Evolutionary conservation across 2,329 filamentous ascomycete species (phyloP).

Genomic region (Fusarium floridanum): DNA sequence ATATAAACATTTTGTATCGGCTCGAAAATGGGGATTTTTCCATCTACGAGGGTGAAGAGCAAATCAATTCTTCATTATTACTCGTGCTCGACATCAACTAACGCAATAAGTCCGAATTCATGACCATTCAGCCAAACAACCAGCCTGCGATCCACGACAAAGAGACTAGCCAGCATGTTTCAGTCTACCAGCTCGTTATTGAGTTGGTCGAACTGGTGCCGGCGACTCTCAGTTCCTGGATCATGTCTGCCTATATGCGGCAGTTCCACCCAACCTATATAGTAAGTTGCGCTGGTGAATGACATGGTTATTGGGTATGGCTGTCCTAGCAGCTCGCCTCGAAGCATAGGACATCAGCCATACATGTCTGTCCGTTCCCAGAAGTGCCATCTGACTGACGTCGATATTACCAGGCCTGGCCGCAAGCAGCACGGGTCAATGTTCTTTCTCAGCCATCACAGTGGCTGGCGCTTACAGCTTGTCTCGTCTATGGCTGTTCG

Average conservation of each 20-base stretch:
- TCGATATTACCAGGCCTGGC: conserved; percentile 32
- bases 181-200: conserved; percentile 15
- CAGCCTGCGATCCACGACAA: conserved; percentile 13
- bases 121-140: conserved; percentile 25
- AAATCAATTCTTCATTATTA: not conserved
- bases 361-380: not conserved
- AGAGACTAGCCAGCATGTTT: conserved; percentile 23
- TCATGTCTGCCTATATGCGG: conserved; percentile 39
- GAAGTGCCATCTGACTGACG: conserved; percentile 27
- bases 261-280: conserved; percentile 27
- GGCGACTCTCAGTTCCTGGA: conserved; percentile 39
- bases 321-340: not conserved
- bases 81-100: conserved; percentile 1
- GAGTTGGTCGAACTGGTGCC: conserved; percentile 41
- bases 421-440: conserved; percentile 20
- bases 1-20: conserved; percentile 19
- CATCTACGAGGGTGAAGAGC: not conserved
- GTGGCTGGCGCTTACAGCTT: conserved; percentile 40
- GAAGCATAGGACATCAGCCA: not conserved
- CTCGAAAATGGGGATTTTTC: not conserved
- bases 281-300: conserved; percentile 32
- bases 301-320: not conserved
- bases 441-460: conserved; percentile 27
- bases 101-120: conserved; percentile 31
- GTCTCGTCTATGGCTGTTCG: conserved; percentile 43